These are phyloP conservation scores for Termitomyces titanicus DNA, from an alignment of 768 basidiomycete genomes.

Conservation along the genomic window DNA sequence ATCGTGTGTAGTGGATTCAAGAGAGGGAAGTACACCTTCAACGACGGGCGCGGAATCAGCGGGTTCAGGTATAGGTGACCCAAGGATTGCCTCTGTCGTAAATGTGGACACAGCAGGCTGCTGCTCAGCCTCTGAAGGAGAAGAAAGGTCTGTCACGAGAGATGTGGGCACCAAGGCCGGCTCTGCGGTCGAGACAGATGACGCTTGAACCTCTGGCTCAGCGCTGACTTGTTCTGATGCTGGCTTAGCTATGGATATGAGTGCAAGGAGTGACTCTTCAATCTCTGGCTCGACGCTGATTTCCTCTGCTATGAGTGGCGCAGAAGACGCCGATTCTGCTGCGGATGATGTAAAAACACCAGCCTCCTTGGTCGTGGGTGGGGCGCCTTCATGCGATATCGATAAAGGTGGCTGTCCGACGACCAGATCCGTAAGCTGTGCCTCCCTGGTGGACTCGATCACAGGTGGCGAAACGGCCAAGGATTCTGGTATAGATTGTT, in stretches of 20 bases:
- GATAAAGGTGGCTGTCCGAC: not conserved
- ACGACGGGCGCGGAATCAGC: not conserved
- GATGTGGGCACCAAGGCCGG: not conserved
- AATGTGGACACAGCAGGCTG: not conserved
- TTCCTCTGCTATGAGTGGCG: not conserved
- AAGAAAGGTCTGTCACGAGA: not conserved
- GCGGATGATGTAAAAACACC: not conserved
- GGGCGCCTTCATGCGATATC: not conserved
- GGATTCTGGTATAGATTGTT: not conserved
- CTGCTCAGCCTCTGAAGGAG: not conserved
- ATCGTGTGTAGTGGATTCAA: not conserved
- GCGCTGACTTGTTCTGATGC: not conserved
- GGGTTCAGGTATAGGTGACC: not conserved
- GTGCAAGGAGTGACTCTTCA: not conserved
- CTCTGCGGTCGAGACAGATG: not conserved
- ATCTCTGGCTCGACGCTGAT: not conserved
- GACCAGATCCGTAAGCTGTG: not conserved
- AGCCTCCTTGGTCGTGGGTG: not conserved
- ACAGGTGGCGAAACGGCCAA: not conserved
- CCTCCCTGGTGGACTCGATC: not conserved
- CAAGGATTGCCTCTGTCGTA: not conserved
- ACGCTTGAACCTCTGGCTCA: not conserved
- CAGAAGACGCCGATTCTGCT: not conserved
- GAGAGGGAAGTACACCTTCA: not conserved
- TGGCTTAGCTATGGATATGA: not conserved